phyloP scores from a whole-genome alignment of 306 rosid species.

The Phaseolus lunatus region DNA sequence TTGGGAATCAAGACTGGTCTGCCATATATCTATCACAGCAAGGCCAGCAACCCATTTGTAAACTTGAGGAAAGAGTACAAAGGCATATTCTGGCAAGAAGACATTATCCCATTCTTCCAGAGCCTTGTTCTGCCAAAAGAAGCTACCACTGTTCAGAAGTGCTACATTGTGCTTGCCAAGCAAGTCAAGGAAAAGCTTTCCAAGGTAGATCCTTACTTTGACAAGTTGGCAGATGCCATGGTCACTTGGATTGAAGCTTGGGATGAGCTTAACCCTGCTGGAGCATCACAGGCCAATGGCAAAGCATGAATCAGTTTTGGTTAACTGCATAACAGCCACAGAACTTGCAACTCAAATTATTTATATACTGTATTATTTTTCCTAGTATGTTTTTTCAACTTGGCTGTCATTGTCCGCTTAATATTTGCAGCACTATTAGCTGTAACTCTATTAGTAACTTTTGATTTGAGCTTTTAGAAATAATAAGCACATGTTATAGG shows the following conservation, averaged over 20 bases:
- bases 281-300: constrained; percentile 42
- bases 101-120: constrained; percentile 59
- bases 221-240: constrained; percentile 74
- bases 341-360: constrained; percentile 15
- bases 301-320: constrained; percentile 49
- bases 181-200: constrained; percentile 84
- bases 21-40: constrained; percentile 73
- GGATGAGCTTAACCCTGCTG: constrained; percentile 76
- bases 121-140: constrained; percentile 62
- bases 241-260: constrained; percentile 82
- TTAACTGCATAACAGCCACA: constrained; percentile 19
- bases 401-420: constrained; percentile 25
- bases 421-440: constrained; percentile 52
- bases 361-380: constrained; percentile 33
- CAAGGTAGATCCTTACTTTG: constrained; percentile 85
- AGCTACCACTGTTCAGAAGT: constrained; percentile 82
- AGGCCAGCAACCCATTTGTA: constrained; percentile 55
- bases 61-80: constrained; percentile 58
- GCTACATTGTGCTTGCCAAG: constrained; percentile 85
- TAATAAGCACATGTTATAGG: constrained; percentile 43
- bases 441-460: constrained; percentile 43
- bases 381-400: constrained; percentile 27
- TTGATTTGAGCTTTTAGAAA: constrained; percentile 46
- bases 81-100: constrained; percentile 62
- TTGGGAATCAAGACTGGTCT: constrained; percentile 88